Conservation (phyloP, 1,139 yeast genomes). For the Blastobotrys petasosporus region DNA sequence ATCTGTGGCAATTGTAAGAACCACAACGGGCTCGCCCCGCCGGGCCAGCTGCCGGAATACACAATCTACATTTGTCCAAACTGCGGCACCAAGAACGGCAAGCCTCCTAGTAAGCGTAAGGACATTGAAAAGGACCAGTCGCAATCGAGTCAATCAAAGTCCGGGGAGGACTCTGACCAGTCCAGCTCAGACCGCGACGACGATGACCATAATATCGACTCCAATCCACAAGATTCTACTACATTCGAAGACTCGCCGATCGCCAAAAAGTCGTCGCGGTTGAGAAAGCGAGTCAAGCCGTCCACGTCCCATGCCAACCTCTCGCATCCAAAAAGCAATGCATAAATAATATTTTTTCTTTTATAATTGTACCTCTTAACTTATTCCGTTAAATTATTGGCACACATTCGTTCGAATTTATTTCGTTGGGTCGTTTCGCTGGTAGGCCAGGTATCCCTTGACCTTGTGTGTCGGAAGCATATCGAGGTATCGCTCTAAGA, state of each 20-base stretch:
- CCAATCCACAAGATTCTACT: neutral
- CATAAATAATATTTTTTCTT: neutral
- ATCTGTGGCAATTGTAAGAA: slow-evolving; percentile 58
- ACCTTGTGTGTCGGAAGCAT: slow-evolving; percentile 64
- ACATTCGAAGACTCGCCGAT: too few species aligned
- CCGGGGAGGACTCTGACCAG: neutral
- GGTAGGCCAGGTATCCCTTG: slow-evolving; percentile 73
- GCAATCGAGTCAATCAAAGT: too few species aligned
- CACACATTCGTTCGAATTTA: slow-evolving; percentile 26
- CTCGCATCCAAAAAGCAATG: too few species aligned
- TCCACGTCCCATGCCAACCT: neutral
- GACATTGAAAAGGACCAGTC: slow-evolving; percentile 1
- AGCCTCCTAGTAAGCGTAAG: slow-evolving; percentile 8
- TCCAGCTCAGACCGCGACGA: neutral
- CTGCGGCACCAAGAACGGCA: slow-evolving; percentile 58
- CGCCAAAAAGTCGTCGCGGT: neutral
- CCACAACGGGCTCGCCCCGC: slow-evolving; percentile 83
- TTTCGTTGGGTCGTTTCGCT: slow-evolving; percentile 78
- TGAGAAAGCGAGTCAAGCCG: slow-evolving; percentile 1
- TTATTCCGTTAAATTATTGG: too few species aligned
- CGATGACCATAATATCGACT: slow-evolving; percentile 3
- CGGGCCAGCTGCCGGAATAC: slow-evolving; percentile 50
- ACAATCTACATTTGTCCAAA: slow-evolving; percentile 65
- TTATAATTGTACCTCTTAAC: too few species aligned
- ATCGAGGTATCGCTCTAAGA: slow-evolving; percentile 58